Base-by-base conservation (phyloP, 768 basidiomycete genomes). In the Rhodotorula diobovata region DNA sequence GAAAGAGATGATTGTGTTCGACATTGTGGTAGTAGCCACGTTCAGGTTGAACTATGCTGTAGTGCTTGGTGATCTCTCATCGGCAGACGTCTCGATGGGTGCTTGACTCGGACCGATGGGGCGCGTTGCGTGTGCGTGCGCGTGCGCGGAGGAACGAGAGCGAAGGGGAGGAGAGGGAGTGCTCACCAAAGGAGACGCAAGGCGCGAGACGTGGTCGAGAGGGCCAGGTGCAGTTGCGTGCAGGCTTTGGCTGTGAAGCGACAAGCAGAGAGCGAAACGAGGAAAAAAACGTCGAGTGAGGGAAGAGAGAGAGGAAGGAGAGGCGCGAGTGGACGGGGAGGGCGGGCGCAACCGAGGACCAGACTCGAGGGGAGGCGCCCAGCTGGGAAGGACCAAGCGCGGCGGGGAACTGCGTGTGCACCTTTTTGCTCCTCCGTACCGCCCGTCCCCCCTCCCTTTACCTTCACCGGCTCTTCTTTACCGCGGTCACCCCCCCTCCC, bases 401-500 rank as follows among this genome's bases (percentile, higher is more conserved):
- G n/a, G 7, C 1, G 30, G n/a, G n/a, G n/a, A n/a, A n/a, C n/a
- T n/a, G n/a, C n/a, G n/a, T n/a, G n/a, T n/a, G n/a, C n/a, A n/a
- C n/a, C 8, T 16, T 18, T 54, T 30, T 32, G 15, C 16, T 18
- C 23, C 53, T 15, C 7, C n/a, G n/a, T 34, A 54, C 53, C 53
- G 53, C 53, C 32, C 53, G 30, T 16, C 14, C 34, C 53, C 51
- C 53, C 53, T 54, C 53, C 53, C n/a, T 30, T 54, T 54, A 54
- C 53, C 53, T 54, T 54, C 30, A 54, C 53, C n/a, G 53, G 53
- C 53, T 54, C 53, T 54, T 34, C 53, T 34, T 54, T n/a, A 18
- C 53, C 53, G 53, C 32, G 53, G 53, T 54, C 53, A 54, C 32
- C 53, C 53, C 50, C n/a, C 53, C 53, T 30, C 53, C 32, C 53